Evolutionary conservation across 202 grass and related monocot species (phyloP), one percentile per base, ranked within the genome.

Genomic region (Zoysia matrella): DNA sequence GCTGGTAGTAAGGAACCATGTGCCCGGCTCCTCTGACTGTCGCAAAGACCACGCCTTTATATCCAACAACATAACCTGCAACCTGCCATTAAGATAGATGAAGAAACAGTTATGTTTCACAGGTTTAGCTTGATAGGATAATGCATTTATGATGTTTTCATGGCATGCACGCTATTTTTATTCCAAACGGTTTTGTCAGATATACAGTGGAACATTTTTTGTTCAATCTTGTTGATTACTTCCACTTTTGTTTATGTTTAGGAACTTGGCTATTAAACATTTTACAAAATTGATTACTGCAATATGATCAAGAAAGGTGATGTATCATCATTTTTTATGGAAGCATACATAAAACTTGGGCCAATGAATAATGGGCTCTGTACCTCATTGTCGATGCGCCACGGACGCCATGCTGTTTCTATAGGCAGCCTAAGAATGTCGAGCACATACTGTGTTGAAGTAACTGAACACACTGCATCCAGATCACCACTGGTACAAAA

Each of bases 1-100:
- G 92, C 81, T 91, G 92, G 81, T 94, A 86, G 73, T 56, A 80
- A 47, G 92, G 92, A 22, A 94, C 89, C 92, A 91, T 94, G 46
- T 94, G 92, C 43, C 92, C 92, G 2, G 92, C 75, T 84, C 86
- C 92, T 79, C 78, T 91, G 5, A 94, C 86, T 11, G 88, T 86
- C 6, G 51, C 83, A 15, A 91, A 88, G 11, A 88, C 78, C 16
- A 94, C 47, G 15, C 83, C 86, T 71, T 61, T 75, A 18, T 94
- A 91, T 8, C 77, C 80, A 78, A 91, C 84, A 2, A 89, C 86
- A 49, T 91, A 94, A 9, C 89, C 92, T 6, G 82, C 92, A 84
- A 91, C 88, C 89, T 91, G 80, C 18, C 5, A 40, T 60, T 70
- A 65, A 51, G 22, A 76, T 79, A 12, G 16, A 65, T 36, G 9